Conservation (phyloP, 768 basidiomycete genomes). For the Mycena epipterygia region DNA sequence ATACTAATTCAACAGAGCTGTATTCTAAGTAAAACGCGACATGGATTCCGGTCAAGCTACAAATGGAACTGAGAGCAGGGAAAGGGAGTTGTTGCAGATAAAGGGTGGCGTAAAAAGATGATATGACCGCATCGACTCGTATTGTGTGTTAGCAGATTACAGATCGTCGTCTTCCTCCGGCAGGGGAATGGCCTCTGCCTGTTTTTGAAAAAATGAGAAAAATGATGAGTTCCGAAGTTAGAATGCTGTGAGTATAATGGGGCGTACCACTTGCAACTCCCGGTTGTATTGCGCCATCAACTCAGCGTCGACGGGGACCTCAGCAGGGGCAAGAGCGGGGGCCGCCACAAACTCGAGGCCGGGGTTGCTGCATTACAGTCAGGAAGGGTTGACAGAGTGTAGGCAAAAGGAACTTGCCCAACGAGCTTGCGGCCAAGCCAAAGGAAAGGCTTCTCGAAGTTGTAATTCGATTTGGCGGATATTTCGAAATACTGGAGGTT, state of each 20-base stretch:
- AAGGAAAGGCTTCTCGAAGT: slow-evolving; percentile 99
- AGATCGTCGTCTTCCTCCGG: slow-evolving; percentile 98
- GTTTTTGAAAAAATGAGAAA: neutral
- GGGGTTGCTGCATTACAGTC: slow-evolving; percentile 70
- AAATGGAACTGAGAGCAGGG: slow-evolving; percentile 15
- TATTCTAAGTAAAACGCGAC: slow-evolving; percentile 35
- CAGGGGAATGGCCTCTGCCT: slow-evolving; percentile 94
- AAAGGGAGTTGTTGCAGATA: slow-evolving; percentile 34
- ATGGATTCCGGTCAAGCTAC: slow-evolving; percentile 34
- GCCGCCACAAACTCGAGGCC: slow-evolving; percentile 96
- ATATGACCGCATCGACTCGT: slow-evolving; percentile 22
- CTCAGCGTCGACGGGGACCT: slow-evolving; percentile 83
- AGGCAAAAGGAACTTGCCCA: slow-evolving; percentile 69
- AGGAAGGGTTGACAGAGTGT: neutral
- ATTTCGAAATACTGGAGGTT: slow-evolving; percentile 99
- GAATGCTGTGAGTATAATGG: neutral
- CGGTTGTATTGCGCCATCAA: slow-evolving; percentile 85
- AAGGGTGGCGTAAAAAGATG: slow-evolving; percentile 33
- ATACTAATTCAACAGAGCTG: slow-evolving; percentile 25
- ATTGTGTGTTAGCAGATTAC: slow-evolving; percentile 49
- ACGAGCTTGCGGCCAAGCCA: slow-evolving; percentile 99
- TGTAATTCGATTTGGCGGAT: slow-evolving; percentile 99
- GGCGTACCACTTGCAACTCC: slow-evolving; percentile 78
- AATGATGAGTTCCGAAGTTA: slow-evolving; percentile 27
- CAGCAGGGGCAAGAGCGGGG: slow-evolving; percentile 94